phyloP scores from a whole-genome alignment of 2,329 filamentous ascomycete species.

The Aspergillus carbonarius region DNA sequence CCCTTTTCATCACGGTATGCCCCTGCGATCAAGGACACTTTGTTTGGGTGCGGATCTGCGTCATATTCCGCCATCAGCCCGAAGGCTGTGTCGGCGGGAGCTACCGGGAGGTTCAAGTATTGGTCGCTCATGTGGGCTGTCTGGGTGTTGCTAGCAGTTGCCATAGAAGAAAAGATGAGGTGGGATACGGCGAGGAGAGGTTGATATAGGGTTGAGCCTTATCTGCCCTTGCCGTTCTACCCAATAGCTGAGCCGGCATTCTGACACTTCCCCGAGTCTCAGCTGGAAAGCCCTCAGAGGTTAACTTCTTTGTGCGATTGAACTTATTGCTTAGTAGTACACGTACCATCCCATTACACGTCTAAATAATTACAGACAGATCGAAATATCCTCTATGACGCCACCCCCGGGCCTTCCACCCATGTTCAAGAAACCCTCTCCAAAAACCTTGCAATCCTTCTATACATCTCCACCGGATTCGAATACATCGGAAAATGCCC shows the following conservation, averaged over 20 bases:
- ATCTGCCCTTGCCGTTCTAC: too few species aligned
- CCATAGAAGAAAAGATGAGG: too few species aligned
- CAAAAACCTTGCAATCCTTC: conserved; percentile 20
- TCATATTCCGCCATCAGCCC: conserved; percentile 25
- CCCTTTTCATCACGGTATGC: conserved; percentile 42
- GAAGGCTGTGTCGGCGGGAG: conserved; percentile 15
- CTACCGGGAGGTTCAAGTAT: background rate
- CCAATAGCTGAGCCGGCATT: too few species aligned
- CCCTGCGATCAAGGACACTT: conserved; percentile 43
- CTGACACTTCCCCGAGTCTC: too few species aligned
- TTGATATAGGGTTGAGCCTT: too few species aligned
- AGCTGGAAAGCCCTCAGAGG: too few species aligned
- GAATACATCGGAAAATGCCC: conserved; percentile 31
- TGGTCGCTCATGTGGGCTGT: background rate
- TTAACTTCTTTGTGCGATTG: too few species aligned
- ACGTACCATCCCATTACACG: too few species aligned
- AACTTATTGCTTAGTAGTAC: too few species aligned
- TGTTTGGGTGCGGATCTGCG: conserved; percentile 27
- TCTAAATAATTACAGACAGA: too few species aligned
- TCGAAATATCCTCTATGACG: background rate
- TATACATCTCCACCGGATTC: conserved; percentile 28
- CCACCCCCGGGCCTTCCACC: too few species aligned
- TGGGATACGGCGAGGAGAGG: background rate
- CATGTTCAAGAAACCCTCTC: background rate
- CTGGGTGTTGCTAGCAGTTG: background rate